A percentile compares a stretch with the other conserved stretches of the same genome.
phyloP scores from a whole-genome alignment of 192 early-diverging fungal genomes.

The Backusella sp. region DNA sequence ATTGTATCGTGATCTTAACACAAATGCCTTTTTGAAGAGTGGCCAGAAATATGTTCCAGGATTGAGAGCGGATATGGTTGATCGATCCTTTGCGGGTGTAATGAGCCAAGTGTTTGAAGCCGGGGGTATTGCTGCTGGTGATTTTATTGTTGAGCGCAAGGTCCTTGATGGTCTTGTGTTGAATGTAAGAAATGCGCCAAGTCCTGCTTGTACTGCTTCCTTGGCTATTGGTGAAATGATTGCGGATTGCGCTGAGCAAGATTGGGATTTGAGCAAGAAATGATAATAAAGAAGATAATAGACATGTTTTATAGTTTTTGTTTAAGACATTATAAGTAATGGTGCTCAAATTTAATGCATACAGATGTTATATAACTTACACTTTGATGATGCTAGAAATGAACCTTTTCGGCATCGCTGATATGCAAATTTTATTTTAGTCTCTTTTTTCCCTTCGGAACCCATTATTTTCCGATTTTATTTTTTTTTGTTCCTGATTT shows the following conservation, averaged over 20 bases:
- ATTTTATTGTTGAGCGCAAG: slow-evolving; percentile 36
- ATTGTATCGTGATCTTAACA: slow-evolving; percentile 33
- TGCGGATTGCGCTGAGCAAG: slow-evolving; percentile 26
- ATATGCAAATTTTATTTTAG: background rate
- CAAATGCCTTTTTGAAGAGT: slow-evolving; percentile 25
- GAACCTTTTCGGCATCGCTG: background rate
- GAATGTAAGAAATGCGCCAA: slow-evolving; percentile 37
- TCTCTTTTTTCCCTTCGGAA: background rate
- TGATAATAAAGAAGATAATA: background rate
- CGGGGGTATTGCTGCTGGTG: slow-evolving; percentile 29
- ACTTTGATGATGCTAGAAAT: background rate
- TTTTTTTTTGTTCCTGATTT: background rate
- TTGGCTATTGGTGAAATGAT: slow-evolving; percentile 37
- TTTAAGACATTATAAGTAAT: background rate
- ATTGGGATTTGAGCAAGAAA: slow-evolving; percentile 25
- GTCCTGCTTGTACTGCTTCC: slow-evolving; percentile 34
- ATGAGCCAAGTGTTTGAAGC: slow-evolving; percentile 34
- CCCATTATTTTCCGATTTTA: background rate
- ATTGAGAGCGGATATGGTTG: slow-evolving; percentile 33
- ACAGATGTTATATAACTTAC: too few species aligned
- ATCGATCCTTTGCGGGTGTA: slow-evolving; percentile 33
- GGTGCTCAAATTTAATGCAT: too few species aligned
- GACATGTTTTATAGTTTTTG: background rate
- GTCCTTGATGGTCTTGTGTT: slow-evolving; percentile 27
- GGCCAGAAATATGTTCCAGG: slow-evolving; percentile 27